phyloP scores from a whole-genome alignment of 2,329 filamentous ascomycete genomes.

The Diaporthe sp. region DNA sequence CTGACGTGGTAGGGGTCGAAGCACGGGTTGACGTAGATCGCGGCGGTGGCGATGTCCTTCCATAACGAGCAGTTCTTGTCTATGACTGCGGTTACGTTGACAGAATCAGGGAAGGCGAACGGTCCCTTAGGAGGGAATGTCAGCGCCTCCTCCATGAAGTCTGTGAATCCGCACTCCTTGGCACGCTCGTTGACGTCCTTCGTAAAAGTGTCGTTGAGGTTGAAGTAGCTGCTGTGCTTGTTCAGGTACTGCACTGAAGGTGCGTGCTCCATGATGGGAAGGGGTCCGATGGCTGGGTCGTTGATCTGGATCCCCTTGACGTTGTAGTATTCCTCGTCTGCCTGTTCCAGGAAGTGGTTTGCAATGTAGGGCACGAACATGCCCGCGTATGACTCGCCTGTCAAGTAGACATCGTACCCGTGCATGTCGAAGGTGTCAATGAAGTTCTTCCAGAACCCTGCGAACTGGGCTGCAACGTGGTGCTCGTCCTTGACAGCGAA shows the following conservation, averaged over 20 bases:
- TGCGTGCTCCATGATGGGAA: constrained; percentile 56
- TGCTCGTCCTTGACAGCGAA: constrained; percentile 73
- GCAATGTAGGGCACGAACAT: constrained; percentile 77
- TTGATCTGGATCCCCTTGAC: constrained; percentile 77
- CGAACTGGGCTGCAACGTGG: constrained; percentile 75
- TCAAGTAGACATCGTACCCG: constrained; percentile 75
- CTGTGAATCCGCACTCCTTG: constrained; percentile 71
- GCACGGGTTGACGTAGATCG: constrained; percentile 71
- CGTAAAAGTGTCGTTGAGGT: constrained; percentile 69
- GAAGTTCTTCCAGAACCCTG: constrained; percentile 83
- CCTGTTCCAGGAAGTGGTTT: constrained; percentile 75
- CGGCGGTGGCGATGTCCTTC: constrained; percentile 70
- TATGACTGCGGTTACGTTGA: neutral
- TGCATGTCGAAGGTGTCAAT: constrained; percentile 75
- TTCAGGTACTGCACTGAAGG: constrained; percentile 70
- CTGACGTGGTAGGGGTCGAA: constrained; percentile 74
- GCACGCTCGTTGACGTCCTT: constrained; percentile 63
- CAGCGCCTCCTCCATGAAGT: constrained; percentile 70
- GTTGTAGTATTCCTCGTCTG: constrained; percentile 75
- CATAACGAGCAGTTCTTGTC: constrained; percentile 48
- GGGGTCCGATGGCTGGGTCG: constrained; percentile 72
- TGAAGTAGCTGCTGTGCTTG: constrained; percentile 68
- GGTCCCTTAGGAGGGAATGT: constrained; percentile 47
- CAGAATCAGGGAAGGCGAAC: constrained; percentile 37
- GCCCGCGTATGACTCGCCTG: constrained; percentile 75